phyloP scores from a whole-genome alignment of 148 eudicot genomes.

The Oxyria digyna region DNA sequence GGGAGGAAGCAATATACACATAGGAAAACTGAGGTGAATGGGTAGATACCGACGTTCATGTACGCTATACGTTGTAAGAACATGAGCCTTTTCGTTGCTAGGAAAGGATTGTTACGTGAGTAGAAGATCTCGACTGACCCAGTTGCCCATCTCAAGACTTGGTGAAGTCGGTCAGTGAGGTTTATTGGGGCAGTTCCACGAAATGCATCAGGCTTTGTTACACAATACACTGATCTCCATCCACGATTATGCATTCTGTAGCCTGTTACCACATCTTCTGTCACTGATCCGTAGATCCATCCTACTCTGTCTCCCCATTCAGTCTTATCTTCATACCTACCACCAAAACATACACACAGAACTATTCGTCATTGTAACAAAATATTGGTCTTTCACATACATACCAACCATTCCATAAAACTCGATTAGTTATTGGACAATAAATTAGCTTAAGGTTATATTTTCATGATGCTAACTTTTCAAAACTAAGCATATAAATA shows the following conservation, averaged over 20 bases:
- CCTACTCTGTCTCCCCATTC: conserved; percentile 93
- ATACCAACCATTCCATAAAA: too few species aligned
- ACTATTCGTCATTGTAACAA: neutral
- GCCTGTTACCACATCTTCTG: conserved; percentile 89
- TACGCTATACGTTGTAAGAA: conserved; percentile 76
- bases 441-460: too few species aligned
- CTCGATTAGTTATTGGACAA: too few species aligned
- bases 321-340: conserved; percentile 85
- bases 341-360: neutral
- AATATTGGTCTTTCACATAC: too few species aligned
- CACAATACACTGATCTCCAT: conserved; percentile 84
- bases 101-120: conserved; percentile 60
- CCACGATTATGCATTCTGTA: conserved; percentile 95
- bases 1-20: conserved; percentile 69
- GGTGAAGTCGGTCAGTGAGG: conserved; percentile 83
- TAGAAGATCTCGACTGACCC: conserved; percentile 90
- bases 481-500: too few species aligned
- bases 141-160: conserved; percentile 90
- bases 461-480: too few species aligned
- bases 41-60: conserved; percentile 78
- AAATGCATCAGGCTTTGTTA: conserved; percentile 82
- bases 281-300: conserved; percentile 92
- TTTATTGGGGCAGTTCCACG: conserved; percentile 90
- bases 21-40: conserved; percentile 78
- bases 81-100: conserved; percentile 65